These are phyloP conservation scores for Teunomyces lycoperdinae DNA, from an alignment of 805 yeast genomes.

Conservation along the genomic window DNA sequence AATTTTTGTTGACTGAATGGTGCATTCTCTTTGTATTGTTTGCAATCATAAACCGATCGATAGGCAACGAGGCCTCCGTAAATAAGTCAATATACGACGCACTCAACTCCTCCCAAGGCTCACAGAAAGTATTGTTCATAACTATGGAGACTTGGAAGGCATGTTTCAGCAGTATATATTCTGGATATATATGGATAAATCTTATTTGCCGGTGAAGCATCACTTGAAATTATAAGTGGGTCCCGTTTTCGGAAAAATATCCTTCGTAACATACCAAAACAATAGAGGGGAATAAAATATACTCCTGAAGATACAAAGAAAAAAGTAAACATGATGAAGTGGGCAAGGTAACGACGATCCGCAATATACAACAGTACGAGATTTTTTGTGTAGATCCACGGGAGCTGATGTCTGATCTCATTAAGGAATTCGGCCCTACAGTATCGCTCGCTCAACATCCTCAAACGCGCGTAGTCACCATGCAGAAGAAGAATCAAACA, in stretches of 20 bases:
- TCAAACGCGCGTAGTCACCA: background rate
- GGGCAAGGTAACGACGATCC: background rate
- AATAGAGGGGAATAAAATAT: conserved; percentile 1
- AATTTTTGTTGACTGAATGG: conserved; percentile 8
- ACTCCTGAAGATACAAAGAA: background rate
- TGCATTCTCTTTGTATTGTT: conserved; percentile 2
- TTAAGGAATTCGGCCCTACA: too few relatives aligned
- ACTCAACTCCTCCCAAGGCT: conserved; percentile 3
- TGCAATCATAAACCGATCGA: background rate
- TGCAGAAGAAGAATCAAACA: background rate
- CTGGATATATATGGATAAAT: background rate
- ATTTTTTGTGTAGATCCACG: too few relatives aligned
- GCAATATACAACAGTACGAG: background rate
- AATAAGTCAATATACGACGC: conserved; percentile 1
- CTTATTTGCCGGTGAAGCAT: background rate
- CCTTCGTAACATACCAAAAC: background rate
- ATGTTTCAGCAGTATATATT: background rate
- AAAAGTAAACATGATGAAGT: background rate
- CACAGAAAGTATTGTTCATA: background rate
- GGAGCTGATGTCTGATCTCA: too few relatives aligned
- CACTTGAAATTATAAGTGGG: background rate
- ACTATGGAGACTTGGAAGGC: background rate
- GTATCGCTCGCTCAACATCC: too few relatives aligned
- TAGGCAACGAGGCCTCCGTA: background rate
- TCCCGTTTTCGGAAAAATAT: conserved; percentile 2